These are phyloP conservation scores for Clarireedia monteithiana DNA, from an alignment of 2,329 filamentous ascomycete species.

Conservation along the genomic window DNA sequence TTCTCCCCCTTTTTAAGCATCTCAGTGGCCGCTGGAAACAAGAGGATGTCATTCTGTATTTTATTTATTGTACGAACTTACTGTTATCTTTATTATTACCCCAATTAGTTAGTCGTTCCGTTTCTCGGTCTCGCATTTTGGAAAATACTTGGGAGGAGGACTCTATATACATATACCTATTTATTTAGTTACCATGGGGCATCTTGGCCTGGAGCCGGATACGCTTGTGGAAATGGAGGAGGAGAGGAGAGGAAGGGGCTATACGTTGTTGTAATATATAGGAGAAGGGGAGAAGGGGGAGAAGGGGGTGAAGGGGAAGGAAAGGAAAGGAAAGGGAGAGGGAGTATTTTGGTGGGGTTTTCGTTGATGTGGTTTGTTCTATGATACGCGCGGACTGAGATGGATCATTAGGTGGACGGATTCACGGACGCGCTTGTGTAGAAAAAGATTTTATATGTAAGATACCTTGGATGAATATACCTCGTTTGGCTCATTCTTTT, in stretches of 20 bases:
- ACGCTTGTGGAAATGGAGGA: not conserved
- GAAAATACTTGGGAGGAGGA: not conserved
- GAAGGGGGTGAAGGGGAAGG: not conserved
- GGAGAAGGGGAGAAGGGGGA: not conserved
- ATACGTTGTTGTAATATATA: not conserved
- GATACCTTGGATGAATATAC: too few relatives aligned
- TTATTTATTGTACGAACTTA: not conserved
- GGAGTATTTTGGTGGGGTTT: too few relatives aligned
- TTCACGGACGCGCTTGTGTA: too few relatives aligned
- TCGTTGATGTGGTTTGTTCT: too few relatives aligned
- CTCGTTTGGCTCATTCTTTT: too few relatives aligned
- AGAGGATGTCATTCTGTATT: not conserved
- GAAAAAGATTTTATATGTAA: too few relatives aligned
- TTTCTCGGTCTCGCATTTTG: not conserved
- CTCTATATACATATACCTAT: not conserved
- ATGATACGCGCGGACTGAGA: too few relatives aligned
- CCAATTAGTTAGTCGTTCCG: not conserved
- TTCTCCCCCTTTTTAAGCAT: not conserved
- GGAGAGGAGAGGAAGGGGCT: not conserved
- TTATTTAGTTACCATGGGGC: not conserved
- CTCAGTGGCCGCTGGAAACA: not conserved
- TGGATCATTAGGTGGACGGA: too few relatives aligned
- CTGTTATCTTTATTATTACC: not conserved
- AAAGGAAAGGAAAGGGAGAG: too few relatives aligned
- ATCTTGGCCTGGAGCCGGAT: not conserved